Percentiles rank a stretch among this genome's conserved stretches.
Evolutionary conservation across 2,329 filamentous ascomycete genomes (phyloP).

Genomic region (Epicoccum nigrum): DNA sequence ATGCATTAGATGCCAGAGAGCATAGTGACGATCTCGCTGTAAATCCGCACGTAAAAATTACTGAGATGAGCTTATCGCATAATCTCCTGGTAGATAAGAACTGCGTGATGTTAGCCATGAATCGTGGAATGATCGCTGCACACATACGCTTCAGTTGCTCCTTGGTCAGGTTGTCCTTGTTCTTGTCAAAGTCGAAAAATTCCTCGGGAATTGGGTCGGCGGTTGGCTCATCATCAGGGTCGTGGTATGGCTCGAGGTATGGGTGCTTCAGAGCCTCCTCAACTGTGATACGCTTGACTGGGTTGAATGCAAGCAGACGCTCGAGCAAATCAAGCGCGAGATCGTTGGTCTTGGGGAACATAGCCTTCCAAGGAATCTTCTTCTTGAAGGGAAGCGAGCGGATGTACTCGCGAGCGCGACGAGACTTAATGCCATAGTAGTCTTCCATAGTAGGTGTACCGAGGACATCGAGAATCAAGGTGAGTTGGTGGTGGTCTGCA

Average conservation of each 20-base stretch:
- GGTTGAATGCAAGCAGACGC: conserved; percentile 96
- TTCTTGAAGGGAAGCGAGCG: conserved; percentile 98
- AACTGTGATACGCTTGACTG: conserved; percentile 96
- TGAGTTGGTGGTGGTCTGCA: conserved; percentile 94
- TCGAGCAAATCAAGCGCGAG: conserved; percentile 91
- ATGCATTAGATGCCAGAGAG: conserved; percentile 22
- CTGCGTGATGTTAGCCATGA: conserved; percentile 48
- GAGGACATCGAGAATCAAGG: conserved; percentile 93
- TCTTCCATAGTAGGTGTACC: conserved; percentile 99
- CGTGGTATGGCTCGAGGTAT: conserved; percentile 98
- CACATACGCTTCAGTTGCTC: conserved; percentile 88
- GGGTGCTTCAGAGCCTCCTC: conserved; percentile 97
- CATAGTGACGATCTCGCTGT: conserved; percentile 30
- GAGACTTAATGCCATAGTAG: conserved; percentile 99
- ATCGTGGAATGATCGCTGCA: neutral
- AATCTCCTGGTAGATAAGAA: conserved; percentile 96
- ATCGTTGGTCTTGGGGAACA: conserved; percentile 99
- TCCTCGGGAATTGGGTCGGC: conserved; percentile 96
- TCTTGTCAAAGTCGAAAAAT: conserved; percentile 99
- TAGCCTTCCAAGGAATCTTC: conserved; percentile 95
- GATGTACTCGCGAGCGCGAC: conserved; percentile 96
- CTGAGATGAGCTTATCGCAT: conserved; percentile 64
- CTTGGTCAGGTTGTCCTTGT: conserved; percentile 98
- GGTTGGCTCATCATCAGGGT: conserved; percentile 97
- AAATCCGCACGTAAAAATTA: conserved; percentile 25